A percentile compares a stretch with the other conserved stretches of the same genome.
Evolutionary conservation across 1,284 basidiomycete species (phyloP).

Genomic region (Malassezia nana): DNA sequence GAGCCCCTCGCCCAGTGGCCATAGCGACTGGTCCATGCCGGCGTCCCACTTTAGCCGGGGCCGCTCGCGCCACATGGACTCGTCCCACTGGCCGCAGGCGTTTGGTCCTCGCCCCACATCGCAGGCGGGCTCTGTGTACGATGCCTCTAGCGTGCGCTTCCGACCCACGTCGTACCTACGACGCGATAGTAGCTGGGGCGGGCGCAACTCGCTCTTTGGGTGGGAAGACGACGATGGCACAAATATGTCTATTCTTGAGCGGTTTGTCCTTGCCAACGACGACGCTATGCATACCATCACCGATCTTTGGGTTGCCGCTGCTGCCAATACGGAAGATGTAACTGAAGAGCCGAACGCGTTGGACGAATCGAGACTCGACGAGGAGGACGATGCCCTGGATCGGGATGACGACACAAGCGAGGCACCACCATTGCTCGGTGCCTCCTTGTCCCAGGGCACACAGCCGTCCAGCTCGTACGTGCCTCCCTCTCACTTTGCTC

Average conservation of each 20-base stretch:
- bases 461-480: slow-evolving; percentile 20
- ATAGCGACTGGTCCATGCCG: slow-evolving; percentile 1
- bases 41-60: not conserved
- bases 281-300: slow-evolving; percentile 77
- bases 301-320: slow-evolving; percentile 84
- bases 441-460: not conserved
- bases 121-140: not conserved
- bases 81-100: not conserved
- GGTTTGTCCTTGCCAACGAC: slow-evolving; percentile 61
- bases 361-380: slow-evolving; percentile 11
- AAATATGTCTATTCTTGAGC: slow-evolving; percentile 60
- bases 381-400: slow-evolving; percentile 44
- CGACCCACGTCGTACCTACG: not conserved
- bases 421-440: slow-evolving; percentile 4
- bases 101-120: not conserved
- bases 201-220: not conserved
- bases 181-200: not conserved
- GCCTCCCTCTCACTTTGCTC: slow-evolving; percentile 40
- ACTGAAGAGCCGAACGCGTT: slow-evolving; percentile 54
- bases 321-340: slow-evolving; percentile 57
- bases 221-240: not conserved
- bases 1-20: not conserved
- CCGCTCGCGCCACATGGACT: not conserved
- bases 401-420: slow-evolving; percentile 1
- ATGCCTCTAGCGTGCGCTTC: not conserved